Evolutionary conservation across 1,139 yeast species (phyloP).

Genomic region (Magnusiomyces paraingens): DNA sequence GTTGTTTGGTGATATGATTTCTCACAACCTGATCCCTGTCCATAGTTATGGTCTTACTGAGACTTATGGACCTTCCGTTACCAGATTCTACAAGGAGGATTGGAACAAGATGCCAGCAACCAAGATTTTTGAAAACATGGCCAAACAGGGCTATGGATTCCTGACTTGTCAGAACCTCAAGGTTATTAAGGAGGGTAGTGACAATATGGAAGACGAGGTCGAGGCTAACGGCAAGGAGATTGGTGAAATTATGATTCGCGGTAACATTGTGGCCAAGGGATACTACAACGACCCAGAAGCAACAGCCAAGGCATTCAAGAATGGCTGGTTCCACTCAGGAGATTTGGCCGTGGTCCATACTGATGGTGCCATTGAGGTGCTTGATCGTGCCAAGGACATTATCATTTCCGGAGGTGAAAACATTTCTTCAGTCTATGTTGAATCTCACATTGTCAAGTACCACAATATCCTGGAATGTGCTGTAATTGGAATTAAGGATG

Average conservation of each 20-base stretch:
- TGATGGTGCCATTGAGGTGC: conserved; percentile 53
- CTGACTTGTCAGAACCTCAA: conserved; percentile 36
- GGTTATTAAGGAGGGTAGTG: conserved; percentile 45
- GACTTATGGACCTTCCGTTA: conserved; percentile 37
- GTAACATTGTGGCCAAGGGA: conserved; percentile 48
- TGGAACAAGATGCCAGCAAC: conserved; percentile 29
- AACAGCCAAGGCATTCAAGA: conserved; percentile 48
- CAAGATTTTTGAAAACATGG: conserved; percentile 27
- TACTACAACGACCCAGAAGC: conserved; percentile 56
- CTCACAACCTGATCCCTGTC: conserved; percentile 32
- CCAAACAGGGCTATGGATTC: conserved; percentile 35
- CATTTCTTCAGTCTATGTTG: conserved; percentile 71
- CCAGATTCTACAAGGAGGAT: conserved; percentile 30
- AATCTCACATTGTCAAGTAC: conserved; percentile 49
- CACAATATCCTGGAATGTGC: conserved; percentile 33
- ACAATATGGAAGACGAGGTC: conserved; percentile 42
- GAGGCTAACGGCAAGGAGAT: conserved; percentile 37
- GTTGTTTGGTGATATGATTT: conserved; percentile 33
- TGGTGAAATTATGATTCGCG: conserved; percentile 35
- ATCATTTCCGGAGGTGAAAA: conserved; percentile 81
- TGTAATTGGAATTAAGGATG: conserved; percentile 36
- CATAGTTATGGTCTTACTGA: conserved; percentile 75
- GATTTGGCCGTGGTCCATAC: conserved; percentile 59
- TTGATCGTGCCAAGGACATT: conserved; percentile 74
- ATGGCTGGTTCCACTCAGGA: conserved; percentile 78